Percentiles rank a stretch among this genome's conserved stretches.
phyloP scores from a whole-genome alignment of 176 grass and related monocot genomes.

The Dendrocalamus sinicus region DNA sequence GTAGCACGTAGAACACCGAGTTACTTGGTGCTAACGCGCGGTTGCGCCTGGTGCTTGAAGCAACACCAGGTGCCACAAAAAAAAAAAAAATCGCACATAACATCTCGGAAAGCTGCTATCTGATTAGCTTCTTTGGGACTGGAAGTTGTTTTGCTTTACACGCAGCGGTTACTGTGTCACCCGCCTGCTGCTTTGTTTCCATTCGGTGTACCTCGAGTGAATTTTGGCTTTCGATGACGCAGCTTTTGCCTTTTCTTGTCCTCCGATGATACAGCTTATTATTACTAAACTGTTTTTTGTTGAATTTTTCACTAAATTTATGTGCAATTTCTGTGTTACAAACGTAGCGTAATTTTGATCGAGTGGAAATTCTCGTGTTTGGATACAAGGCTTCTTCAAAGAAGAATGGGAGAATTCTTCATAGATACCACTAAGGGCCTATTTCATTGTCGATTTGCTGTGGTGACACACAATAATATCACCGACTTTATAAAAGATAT shows the following conservation, averaged over 20 bases:
- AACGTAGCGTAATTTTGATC: too few species aligned
- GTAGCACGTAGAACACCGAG: too few species aligned
- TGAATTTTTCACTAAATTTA: too few species aligned
- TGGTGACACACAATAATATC: neutral
- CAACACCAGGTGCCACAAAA: neutral
- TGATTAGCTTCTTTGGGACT: neutral
- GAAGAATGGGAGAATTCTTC: neutral
- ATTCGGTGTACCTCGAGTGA: neutral
- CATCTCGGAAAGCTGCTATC: neutral
- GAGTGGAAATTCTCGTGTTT: neutral
- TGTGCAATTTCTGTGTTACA: too few species aligned
- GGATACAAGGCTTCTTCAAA: neutral
- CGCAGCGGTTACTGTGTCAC: neutral
- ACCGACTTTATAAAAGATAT: neutral
- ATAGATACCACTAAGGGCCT: neutral
- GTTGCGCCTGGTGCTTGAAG: neutral
- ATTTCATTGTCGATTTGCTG: neutral
- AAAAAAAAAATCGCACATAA: neutral
- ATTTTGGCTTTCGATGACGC: slow-evolving; percentile 29
- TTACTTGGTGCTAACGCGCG: too few species aligned
- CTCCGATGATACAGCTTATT: neutral
- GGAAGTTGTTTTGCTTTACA: neutral
- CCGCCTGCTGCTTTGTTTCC: neutral
- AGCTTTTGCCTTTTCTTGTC: neutral
- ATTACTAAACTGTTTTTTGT: neutral